Evolutionary conservation across 495 filamentous ascomycete genomes (phyloP).

Genomic region (Aspergillus baeticus): DNA sequence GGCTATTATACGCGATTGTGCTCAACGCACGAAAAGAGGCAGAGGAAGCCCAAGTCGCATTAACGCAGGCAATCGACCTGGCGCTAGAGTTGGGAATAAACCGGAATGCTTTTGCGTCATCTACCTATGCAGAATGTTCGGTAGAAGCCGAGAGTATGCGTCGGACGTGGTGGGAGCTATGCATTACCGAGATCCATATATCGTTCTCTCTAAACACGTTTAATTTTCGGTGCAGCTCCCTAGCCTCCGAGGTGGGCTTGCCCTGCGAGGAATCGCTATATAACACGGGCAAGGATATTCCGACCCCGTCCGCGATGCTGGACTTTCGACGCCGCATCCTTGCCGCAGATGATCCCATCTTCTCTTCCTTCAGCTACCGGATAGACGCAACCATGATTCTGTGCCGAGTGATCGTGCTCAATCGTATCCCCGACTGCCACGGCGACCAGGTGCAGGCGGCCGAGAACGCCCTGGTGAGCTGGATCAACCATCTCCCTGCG

Average conservation of each 20-base stretch:
- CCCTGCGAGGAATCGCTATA: constrained; percentile 42
- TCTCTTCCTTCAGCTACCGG: constrained; percentile 44
- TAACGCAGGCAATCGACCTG: constrained; percentile 32
- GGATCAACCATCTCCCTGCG: constrained; percentile 41
- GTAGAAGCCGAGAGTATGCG: constrained; percentile 40
- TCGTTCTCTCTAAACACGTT: constrained; percentile 28
- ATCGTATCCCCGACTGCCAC: constrained; percentile 33
- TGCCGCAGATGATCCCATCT: constrained; percentile 29
- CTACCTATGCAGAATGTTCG: constrained; percentile 18
- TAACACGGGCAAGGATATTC: constrained; percentile 26
- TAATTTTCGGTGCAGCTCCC: constrained; percentile 30
- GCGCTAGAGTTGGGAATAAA: constrained; percentile 42
- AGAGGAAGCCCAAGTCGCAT: constrained; percentile 29
- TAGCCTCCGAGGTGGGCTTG: constrained; percentile 34
- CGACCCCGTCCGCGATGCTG: constrained; percentile 28
- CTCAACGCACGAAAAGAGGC: constrained; percentile 36
- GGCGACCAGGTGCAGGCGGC: constrained; percentile 44
- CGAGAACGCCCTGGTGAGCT: constrained; percentile 45
- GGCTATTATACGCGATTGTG: constrained; percentile 37
- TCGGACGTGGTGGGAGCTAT: constrained; percentile 46
- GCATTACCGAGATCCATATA: constrained; percentile 38
- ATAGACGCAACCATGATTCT: constrained; percentile 42
- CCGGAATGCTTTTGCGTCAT: constrained; percentile 30
- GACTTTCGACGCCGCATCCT: constrained; percentile 39
- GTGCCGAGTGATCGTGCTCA: constrained; percentile 36